Base-by-base conservation (phyloP, 495 filamentous ascomycete species). In the Oidiodendron maius region DNA sequence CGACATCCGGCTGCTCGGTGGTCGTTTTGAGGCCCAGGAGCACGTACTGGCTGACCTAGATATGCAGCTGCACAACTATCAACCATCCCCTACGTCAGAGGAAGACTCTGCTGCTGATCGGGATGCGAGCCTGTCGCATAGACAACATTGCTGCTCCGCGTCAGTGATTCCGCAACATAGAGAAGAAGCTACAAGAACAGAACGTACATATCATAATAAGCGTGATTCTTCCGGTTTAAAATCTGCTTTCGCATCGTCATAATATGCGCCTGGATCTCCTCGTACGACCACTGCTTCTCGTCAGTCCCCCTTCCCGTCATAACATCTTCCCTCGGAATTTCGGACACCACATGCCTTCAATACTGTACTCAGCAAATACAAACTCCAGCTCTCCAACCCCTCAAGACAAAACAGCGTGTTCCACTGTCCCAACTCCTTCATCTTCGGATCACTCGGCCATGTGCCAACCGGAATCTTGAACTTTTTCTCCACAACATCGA, bases 401-500 rank as follows among this genome's bases (percentile, higher is more conserved):
- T 48, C 3, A 3, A n/a, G 15, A 16, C 10, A 40, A 48, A 23
- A 48, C 1, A 40, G 18, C 11, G 13, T 3, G 16, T 48, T 48
- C 3, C 30, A 69, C 25, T 57, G 42, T 22, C 82, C 81, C 35
- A 81, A 53, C 30, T 68, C 61, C 40, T 70, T 76, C 28, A 75
- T 37, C 13, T 66, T 65, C 11, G 63, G 63, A 50, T 86, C 76
- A 39, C 68, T 67, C 0, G 80, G 10, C 45, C 45, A 48, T 4
- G 32, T 4, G 2, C 45, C 17, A 3, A 48, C 45, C 1, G 77
- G 77, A 52, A 72, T 63, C 46, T 78, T 77, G 51, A 71, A 73
- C 11, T 50, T 56, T 23, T 61, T 55, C 41, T 72, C 67, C 11
- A 61, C 62, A 13, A 77, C 60, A 20, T 74, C 64, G 8, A 64